phyloP scores from a whole-genome alignment of 805 yeast genomes.

The Lachancea mirantina region DNA sequence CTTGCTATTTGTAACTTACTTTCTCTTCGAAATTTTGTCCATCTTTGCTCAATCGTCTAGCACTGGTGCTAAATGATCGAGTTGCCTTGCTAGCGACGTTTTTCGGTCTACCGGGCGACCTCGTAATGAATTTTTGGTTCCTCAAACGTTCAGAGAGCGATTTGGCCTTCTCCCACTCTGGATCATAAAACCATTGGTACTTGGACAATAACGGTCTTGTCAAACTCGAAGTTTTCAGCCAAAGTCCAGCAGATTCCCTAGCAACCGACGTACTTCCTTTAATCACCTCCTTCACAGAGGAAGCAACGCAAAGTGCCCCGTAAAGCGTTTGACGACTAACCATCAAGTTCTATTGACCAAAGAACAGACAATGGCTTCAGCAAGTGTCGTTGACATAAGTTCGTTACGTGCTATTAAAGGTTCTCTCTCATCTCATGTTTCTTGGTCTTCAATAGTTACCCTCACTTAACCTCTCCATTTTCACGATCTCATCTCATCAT shows the following conservation, averaged over 20 bases:
- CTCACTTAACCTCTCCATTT: not conserved
- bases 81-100: too few relatives aligned
- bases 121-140: conserved; percentile 2
- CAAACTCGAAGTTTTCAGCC: conserved; percentile 23
- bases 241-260: conserved; percentile 17
- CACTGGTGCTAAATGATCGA: too few relatives aligned
- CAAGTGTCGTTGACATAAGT: too few relatives aligned
- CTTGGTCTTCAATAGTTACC: not conserved
- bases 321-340: conserved; percentile 20
- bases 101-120: conserved; percentile 5
- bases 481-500: not conserved
- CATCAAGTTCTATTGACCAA: conserved; percentile 4
- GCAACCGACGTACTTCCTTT: conserved; percentile 19
- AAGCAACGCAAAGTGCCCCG: conserved; percentile 19
- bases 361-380: too few relatives aligned
- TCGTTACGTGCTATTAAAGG: too few relatives aligned
- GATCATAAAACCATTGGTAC: conserved; percentile 26
- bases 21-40: too few relatives aligned
- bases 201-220: conserved; percentile 19
- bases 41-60: too few relatives aligned
- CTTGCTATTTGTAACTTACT: too few relatives aligned
- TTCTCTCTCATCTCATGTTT: too few relatives aligned
- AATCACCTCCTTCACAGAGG: conserved; percentile 17
- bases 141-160: conserved; percentile 17
- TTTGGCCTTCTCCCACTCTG: conserved; percentile 28